Conservation (phyloP, 176 grass and related monocot genomes). For the Eleusine coracana region DNA sequence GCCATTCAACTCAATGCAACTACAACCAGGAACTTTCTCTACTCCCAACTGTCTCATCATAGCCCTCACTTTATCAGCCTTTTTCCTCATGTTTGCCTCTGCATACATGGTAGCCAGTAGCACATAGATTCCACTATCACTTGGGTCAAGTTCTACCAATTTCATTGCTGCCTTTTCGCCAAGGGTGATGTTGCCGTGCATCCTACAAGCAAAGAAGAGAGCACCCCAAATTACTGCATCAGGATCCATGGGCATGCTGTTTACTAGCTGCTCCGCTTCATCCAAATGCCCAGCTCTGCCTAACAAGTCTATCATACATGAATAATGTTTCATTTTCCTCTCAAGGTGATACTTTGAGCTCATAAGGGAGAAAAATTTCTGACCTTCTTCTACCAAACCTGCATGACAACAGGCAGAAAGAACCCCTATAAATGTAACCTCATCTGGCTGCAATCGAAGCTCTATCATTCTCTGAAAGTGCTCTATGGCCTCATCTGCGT, state of each 20-base stretch:
- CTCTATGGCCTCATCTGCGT: slow-evolving; percentile 57
- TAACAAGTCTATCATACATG: slow-evolving; percentile 87
- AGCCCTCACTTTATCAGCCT: slow-evolving; percentile 68
- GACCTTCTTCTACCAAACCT: slow-evolving; percentile 64
- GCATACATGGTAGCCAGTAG: slow-evolving; percentile 81
- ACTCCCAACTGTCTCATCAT: slow-evolving; percentile 75
- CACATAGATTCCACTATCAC: slow-evolving; percentile 77
- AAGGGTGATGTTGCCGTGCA: slow-evolving; percentile 66
- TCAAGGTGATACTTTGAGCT: slow-evolving; percentile 57
- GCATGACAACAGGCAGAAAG: slow-evolving; percentile 83
- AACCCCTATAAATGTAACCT: slow-evolving; percentile 74
- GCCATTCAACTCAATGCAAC: slow-evolving; percentile 79
- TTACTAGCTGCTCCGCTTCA: slow-evolving; percentile 77
- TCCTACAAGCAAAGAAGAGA: slow-evolving; percentile 84
- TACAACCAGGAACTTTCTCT: slow-evolving; percentile 81
- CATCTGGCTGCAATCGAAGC: slow-evolving; percentile 59
- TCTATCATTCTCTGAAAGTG: slow-evolving; percentile 67
- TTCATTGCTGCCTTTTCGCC: slow-evolving; percentile 69
- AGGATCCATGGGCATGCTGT: slow-evolving; percentile 69
- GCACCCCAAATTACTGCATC: slow-evolving; percentile 72
- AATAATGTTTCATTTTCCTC: slow-evolving; percentile 78
- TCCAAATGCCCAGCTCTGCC: slow-evolving; percentile 68
- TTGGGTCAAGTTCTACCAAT: slow-evolving; percentile 68
- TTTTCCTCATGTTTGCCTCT: slow-evolving; percentile 71
- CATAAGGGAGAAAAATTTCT: slow-evolving; percentile 57